A percentile compares a stretch with the other conserved stretches of the same genome.
Conservation (phyloP, 2,329 filamentous ascomycete species). For the Microascus cirrosus region DNA sequence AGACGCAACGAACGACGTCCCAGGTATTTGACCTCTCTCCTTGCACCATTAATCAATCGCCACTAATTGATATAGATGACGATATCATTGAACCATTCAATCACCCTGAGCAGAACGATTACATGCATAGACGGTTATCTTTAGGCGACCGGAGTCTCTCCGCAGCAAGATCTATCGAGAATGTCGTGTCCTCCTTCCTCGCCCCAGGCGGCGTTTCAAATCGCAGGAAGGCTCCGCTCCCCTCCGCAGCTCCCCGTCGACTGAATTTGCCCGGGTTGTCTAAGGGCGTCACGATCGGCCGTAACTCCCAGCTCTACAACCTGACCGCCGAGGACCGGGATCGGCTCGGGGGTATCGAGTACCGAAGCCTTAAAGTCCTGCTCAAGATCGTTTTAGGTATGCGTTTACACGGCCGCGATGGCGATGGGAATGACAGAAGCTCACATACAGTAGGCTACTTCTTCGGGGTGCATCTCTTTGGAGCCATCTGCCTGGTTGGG, state of each 20-base stretch:
- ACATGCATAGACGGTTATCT: too few species aligned
- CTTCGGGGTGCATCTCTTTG: constrained; percentile 69
- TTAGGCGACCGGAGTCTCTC: too few species aligned
- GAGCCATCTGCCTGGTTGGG: constrained; percentile 59
- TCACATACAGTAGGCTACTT: constrained; percentile 55
- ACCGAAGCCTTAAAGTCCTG: constrained; percentile 79
- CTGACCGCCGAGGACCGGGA: constrained; percentile 84
- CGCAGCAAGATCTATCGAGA: not conserved
- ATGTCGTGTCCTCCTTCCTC: constrained; percentile 10
- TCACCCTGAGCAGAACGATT: too few species aligned
- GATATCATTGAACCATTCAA: too few species aligned
- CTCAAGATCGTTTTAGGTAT: constrained; percentile 51
- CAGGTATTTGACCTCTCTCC: too few species aligned
- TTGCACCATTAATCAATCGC: too few species aligned
- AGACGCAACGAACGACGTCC: too few species aligned
- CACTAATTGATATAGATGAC: too few species aligned
- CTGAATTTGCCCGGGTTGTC: constrained; percentile 80
- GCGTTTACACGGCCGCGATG: not conserved
- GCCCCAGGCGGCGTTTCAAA: constrained; percentile 22
- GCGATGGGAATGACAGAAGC: not conserved
- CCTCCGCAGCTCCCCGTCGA: not conserved
- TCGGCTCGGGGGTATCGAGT: constrained; percentile 92
- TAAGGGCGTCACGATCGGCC: constrained; percentile 82
- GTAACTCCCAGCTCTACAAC: constrained; percentile 87
- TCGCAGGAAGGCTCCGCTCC: constrained; percentile 15